Conservation (phyloP, 352 stramenopile genomes). For the Pythium dissotocum region DNA sequence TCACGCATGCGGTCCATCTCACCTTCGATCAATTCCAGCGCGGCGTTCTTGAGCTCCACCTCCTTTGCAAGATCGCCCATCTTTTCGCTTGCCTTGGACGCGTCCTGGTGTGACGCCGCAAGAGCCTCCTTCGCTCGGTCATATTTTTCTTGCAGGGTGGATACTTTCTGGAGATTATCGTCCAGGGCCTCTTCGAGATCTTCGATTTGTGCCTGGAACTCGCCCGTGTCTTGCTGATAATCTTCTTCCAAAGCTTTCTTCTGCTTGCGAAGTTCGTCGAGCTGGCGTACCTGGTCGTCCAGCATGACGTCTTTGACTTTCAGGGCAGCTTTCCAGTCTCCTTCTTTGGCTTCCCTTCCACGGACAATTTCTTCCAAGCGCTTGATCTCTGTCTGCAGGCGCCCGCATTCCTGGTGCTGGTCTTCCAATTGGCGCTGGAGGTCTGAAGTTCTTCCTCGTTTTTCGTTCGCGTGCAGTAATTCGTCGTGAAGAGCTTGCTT, state of each 20-base stretch:
- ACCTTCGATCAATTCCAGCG: constrained; percentile 64
- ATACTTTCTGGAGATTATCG: constrained; percentile 48
- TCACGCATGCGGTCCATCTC: constrained; percentile 70
- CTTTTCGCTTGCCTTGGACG: constrained; percentile 20
- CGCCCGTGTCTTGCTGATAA: constrained; percentile 49
- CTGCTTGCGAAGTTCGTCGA: constrained; percentile 40
- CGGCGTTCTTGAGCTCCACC: constrained; percentile 50
- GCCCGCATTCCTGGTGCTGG: constrained; percentile 16
- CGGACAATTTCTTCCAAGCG: constrained; percentile 24
- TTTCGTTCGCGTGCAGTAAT: constrained; percentile 28
- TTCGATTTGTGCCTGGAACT: constrained; percentile 54
- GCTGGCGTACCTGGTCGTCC: constrained; percentile 58
- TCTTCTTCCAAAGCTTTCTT: constrained; percentile 37
- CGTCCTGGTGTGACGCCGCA: constrained; percentile 25
- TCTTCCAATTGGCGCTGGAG: constrained; percentile 35
- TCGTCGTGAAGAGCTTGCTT: constrained; percentile 36
- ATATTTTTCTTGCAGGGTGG: constrained; percentile 38
- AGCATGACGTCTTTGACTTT: constrained; percentile 81
- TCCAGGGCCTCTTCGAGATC: constrained; percentile 64
- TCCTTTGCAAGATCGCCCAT: constrained; percentile 33
- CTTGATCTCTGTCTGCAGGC: constrained; percentile 31
- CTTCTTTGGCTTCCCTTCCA: constrained; percentile 46
- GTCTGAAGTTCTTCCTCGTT: constrained; percentile 19
- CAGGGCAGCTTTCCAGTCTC: constrained; percentile 51
- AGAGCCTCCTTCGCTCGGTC: constrained; percentile 25